Conservation (phyloP, 768 basidiomycete species). For the Mycena epipterygia region DNA sequence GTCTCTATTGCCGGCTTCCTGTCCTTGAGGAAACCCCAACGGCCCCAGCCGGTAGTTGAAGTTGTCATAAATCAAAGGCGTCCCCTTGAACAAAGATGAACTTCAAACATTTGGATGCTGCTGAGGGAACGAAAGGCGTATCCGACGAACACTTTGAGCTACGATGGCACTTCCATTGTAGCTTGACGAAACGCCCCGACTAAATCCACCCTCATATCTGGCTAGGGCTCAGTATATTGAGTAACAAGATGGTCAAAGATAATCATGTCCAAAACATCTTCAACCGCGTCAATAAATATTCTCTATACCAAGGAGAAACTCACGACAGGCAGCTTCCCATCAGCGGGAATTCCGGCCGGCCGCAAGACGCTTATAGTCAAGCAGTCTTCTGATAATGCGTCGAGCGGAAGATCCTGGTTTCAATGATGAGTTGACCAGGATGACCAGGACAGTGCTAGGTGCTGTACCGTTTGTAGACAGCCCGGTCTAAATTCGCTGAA, state of each 20-base stretch:
- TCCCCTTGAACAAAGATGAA: conserved; percentile 41
- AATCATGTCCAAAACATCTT: conserved; percentile 36
- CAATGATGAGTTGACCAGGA: not conserved
- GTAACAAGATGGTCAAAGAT: not conserved
- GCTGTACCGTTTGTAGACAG: conserved; percentile 62
- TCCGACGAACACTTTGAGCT: conserved; percentile 40
- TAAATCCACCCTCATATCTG: conserved; percentile 42
- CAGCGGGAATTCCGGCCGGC: conserved; percentile 51
- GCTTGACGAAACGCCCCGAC: conserved; percentile 31
- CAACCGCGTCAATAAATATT: not conserved
- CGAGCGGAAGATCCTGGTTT: conserved; percentile 48
- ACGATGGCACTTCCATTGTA: conserved; percentile 47
- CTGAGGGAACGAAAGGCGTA: conserved; percentile 25
- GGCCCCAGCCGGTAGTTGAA: conserved; percentile 64
- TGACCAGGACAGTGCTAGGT: not conserved
- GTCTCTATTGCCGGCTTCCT: conserved; percentile 49
- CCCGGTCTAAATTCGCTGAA: conserved; percentile 62
- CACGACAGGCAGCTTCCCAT: conserved; percentile 50
- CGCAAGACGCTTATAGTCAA: conserved; percentile 71
- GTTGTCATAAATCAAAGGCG: conserved; percentile 61
- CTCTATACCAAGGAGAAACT: not conserved
- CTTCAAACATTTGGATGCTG: not conserved
- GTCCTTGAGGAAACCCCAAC: conserved; percentile 59
- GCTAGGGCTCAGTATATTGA: not conserved
- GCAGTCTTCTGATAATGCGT: conserved; percentile 67